Conservation (phyloP, 2,329 filamentous ascomycete species). For the Scytalidium lignicola region DNA sequence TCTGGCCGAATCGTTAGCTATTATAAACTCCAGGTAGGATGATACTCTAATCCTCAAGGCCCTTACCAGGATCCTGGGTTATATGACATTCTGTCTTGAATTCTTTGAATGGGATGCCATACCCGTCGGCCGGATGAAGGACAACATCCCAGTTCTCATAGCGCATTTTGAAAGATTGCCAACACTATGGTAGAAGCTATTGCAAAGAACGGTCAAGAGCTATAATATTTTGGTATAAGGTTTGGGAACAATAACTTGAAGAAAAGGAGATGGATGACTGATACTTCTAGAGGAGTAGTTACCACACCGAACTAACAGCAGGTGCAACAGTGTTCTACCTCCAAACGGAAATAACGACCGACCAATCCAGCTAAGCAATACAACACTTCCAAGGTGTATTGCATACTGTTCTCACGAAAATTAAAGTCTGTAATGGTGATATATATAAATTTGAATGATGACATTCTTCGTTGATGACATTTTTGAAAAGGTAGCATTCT, state of each 20-base stretch:
- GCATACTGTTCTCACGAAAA: too few species aligned
- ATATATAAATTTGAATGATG: too few species aligned
- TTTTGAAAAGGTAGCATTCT: too few species aligned
- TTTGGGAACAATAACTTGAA: neutral
- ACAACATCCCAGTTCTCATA: slow-evolving; percentile 85
- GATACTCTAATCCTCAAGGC: neutral
- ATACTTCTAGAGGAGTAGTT: too few species aligned
- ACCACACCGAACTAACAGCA: too few species aligned
- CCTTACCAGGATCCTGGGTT: slow-evolving; percentile 42
- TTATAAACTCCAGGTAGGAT: slow-evolving; percentile 20
- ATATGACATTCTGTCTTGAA: slow-evolving; percentile 76
- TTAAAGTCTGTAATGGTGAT: too few species aligned
- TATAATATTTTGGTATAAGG: neutral
- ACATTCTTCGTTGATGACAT: too few species aligned
- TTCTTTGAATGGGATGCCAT: slow-evolving; percentile 69
- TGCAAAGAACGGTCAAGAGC: neutral
- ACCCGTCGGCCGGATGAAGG: slow-evolving; percentile 62
- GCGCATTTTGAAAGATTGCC: slow-evolving; percentile 55
- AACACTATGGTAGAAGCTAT: neutral
- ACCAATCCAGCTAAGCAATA: too few species aligned
- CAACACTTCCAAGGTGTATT: too few species aligned
- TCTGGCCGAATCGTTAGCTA: slow-evolving; percentile 8
- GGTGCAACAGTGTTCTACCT: too few species aligned
- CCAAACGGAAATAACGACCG: too few species aligned
- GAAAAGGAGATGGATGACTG: too few species aligned